These are phyloP conservation scores for Leishmania tropica DNA, from an alignment of 208 protist genomes.

Conservation along the genomic window DNA sequence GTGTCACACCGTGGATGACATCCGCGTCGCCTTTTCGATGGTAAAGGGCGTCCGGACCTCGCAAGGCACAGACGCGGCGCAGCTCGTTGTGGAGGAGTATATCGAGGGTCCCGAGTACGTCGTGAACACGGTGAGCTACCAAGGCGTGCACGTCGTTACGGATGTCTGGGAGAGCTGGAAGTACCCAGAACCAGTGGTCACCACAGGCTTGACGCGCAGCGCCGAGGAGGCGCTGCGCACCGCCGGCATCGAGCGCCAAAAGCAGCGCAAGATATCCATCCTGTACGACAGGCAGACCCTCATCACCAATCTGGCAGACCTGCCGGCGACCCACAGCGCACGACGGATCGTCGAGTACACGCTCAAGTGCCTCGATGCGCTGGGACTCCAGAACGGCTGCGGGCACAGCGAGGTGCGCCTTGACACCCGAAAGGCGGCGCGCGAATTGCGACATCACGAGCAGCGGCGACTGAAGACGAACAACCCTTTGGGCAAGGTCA, in stretches of 20 bases:
- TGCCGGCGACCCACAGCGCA: conserved; percentile 39
- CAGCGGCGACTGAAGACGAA: neutral
- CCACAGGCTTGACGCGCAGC: conserved; percentile 39
- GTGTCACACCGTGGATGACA: conserved; percentile 57
- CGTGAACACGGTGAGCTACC: conserved; percentile 78
- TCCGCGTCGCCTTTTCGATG: conserved; percentile 58
- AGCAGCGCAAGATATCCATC: conserved; percentile 47
- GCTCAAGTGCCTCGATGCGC: conserved; percentile 66
- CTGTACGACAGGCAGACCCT: conserved; percentile 84
- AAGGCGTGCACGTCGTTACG: conserved; percentile 76
- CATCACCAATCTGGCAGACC: conserved; percentile 47
- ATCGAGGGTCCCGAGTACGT: conserved; percentile 89
- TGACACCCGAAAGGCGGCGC: conserved; percentile 47
- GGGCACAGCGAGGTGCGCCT: conserved; percentile 89
- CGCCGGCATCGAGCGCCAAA: conserved; percentile 3
- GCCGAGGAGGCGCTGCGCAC: conserved; percentile 31
- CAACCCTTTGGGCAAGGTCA: neutral
- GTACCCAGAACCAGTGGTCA: conserved; percentile 44
- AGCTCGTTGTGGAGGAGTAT: conserved; percentile 88
- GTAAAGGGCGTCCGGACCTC: conserved; percentile 44
- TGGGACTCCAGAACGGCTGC: conserved; percentile 77
- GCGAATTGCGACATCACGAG: neutral
- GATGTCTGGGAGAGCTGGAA: conserved; percentile 91
- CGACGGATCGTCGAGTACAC: conserved; percentile 79
- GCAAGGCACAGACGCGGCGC: conserved; percentile 46